Base-by-base conservation (phyloP, 306 rosid species). In the Prunus dulcis region DNA sequence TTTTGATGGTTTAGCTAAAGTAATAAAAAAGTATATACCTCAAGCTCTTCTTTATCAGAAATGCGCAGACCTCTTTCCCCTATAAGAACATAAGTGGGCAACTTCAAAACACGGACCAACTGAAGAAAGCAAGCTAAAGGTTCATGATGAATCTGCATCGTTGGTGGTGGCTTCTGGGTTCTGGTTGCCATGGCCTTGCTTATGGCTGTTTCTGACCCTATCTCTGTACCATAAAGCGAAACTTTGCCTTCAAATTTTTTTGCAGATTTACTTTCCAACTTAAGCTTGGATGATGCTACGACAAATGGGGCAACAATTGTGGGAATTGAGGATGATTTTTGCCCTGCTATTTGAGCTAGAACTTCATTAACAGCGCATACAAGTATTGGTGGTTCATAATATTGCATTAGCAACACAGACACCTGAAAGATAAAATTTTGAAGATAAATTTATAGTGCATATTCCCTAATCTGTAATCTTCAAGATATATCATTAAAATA, bases 321-420 rank as follows among this genome's bases (percentile, higher is more conserved):
- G 46, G 94, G 94, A 9, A 64, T 43, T 9, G 64, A 52, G 78
- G 91, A 89, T 63, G 81, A 77, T 12, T 76, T 52, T 53, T 73
- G 85, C 67, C 75, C 86, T 0, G 79, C 78, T 79, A 93, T 77
- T 50, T 82, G 83, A 51, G 78, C 63, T 1, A 93, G 90, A 65
- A 91, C 84, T 86, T 91, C 97, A 73, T 84, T 82, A 47, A 93
- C 67, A 62, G 93, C 97, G 64, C 98, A 91, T 53, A 88, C 90
- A 65, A 91, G 88, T 57, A 86, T 64, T 18, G 98, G 98, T 27
- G 93, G 87, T 76, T 86, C 97, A 51, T 85, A 85, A 71, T 69
- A 83, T 82, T 89, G 85, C 91, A 93, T 72, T 63, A 84, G 81
- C 81, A 93, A 74, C 64, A 90, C 20, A 9, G 96, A 89, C 25